Evolutionary conservation across 441 rosid species (phyloP).

Genomic region (Jatropha multifida): DNA sequence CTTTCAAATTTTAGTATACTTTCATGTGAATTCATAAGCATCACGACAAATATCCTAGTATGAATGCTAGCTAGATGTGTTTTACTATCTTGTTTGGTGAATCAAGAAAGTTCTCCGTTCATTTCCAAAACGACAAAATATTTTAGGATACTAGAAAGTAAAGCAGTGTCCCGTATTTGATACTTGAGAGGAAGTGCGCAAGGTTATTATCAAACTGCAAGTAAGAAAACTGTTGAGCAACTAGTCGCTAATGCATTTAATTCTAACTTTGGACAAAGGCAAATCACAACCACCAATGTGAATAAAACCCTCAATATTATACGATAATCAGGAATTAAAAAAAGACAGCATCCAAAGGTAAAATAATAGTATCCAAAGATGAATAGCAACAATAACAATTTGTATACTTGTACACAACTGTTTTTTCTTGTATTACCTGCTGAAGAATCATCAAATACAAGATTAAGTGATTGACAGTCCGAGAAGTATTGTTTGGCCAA

Average conservation of each 20-base stretch:
- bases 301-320: background rate
- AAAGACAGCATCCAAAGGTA: background rate
- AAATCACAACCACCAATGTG: background rate
- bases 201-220: background rate
- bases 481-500: slow-evolving; percentile 92
- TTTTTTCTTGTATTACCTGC: slow-evolving; percentile 51
- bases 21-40: background rate
- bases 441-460: slow-evolving; percentile 70
- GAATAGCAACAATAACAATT: background rate
- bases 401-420: background rate
- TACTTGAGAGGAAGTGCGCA: background rate
- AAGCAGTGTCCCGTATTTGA: background rate
- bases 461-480: slow-evolving; percentile 70
- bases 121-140: background rate
- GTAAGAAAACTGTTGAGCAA: background rate
- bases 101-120: background rate
- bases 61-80: background rate
- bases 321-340: slow-evolving; percentile 4
- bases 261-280: background rate
- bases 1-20: background rate
- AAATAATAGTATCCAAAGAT: background rate
- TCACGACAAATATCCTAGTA: background rate
- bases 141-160: background rate
- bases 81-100: background rate
- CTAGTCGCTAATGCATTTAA: background rate